phyloP scores from a whole-genome alignment of 768 basidiomycete species.

The Filobasidium wieringae region DNA sequence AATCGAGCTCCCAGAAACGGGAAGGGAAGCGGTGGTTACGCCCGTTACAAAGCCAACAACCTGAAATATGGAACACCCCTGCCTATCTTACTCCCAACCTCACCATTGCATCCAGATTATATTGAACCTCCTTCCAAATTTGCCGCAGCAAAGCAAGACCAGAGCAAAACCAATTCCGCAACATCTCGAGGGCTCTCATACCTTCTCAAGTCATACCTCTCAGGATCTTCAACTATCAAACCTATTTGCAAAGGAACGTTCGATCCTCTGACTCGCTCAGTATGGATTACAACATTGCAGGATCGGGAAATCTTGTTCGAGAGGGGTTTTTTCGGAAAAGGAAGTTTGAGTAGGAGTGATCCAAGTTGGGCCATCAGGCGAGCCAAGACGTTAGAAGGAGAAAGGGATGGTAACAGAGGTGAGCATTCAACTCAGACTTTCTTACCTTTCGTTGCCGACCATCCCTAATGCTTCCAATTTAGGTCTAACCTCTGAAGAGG shows the following conservation, averaged over 20 bases:
- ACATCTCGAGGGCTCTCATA: slow-evolving; percentile 25
- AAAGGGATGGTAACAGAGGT: slow-evolving; percentile 1
- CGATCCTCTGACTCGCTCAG: slow-evolving; percentile 67
- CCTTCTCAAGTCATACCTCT: slow-evolving; percentile 44
- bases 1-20: neutral
- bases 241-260: slow-evolving; percentile 67
- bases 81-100: slow-evolving; percentile 25
- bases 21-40: neutral
- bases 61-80: slow-evolving; percentile 32
- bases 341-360: slow-evolving; percentile 84
- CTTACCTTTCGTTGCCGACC: too few species aligned
- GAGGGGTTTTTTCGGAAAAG: slow-evolving; percentile 94
- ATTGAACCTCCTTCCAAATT: slow-evolving; percentile 3
- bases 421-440: too few species aligned
- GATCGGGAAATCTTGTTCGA: slow-evolving; percentile 68
- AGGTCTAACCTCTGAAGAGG: slow-evolving; percentile 80
- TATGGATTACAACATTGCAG: slow-evolving; percentile 61
- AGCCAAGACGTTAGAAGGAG: slow-evolving; percentile 47
- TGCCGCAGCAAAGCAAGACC: neutral
- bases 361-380: slow-evolving; percentile 82
- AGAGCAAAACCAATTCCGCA: neutral
- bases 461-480: too few species aligned
- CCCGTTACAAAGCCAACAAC: slow-evolving; percentile 16
- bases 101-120: slow-evolving; percentile 14
- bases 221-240: slow-evolving; percentile 47